A percentile compares a stretch with the other conserved stretches of the same genome.
Conservation (phyloP, 352 stramenopile genomes). For the Lagenidium giganteum region DNA sequence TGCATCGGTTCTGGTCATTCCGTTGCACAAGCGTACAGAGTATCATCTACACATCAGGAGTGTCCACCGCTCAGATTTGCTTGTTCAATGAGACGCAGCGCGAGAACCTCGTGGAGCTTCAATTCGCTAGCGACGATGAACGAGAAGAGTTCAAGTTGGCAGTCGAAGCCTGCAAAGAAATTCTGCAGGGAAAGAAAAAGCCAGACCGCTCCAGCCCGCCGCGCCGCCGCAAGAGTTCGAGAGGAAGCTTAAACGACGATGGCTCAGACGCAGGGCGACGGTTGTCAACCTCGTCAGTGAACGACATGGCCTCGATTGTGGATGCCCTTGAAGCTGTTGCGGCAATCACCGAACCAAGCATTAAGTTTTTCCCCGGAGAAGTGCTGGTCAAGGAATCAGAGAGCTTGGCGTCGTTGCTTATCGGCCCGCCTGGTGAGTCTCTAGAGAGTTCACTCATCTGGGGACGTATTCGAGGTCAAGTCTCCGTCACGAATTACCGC, state of each 20-base stretch:
- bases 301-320: too few species aligned
- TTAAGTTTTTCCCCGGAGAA: conserved; percentile 49
- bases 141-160: conserved; percentile 9
- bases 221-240: not conserved
- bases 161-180: not conserved
- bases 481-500: conserved; percentile 75
- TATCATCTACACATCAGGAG: conserved; percentile 8
- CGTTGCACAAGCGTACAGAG: conserved; percentile 62
- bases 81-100: conserved; percentile 65
- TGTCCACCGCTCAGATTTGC: too few species aligned
- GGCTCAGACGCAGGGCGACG: too few species aligned
- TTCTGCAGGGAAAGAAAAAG: too few species aligned
- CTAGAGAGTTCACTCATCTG: conserved; percentile 53
- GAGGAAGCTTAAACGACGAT: too few species aligned
- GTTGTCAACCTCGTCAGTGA: too few species aligned
- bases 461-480: conserved; percentile 54
- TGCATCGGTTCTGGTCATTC: conserved; percentile 79
- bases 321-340: too few species aligned
- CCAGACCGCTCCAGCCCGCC: too few species aligned
- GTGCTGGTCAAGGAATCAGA: conserved; percentile 30
- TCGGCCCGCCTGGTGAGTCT: conserved; percentile 51
- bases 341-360: too few species aligned
- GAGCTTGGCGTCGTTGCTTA: conserved; percentile 49
- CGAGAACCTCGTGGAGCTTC: conserved; percentile 58
- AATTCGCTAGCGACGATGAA: conserved; percentile 32